Evolutionary conservation across 257 asterid species (phyloP), one percentile per base, ranked within the genome.

Genomic region (Przewalskia tangutica): DNA sequence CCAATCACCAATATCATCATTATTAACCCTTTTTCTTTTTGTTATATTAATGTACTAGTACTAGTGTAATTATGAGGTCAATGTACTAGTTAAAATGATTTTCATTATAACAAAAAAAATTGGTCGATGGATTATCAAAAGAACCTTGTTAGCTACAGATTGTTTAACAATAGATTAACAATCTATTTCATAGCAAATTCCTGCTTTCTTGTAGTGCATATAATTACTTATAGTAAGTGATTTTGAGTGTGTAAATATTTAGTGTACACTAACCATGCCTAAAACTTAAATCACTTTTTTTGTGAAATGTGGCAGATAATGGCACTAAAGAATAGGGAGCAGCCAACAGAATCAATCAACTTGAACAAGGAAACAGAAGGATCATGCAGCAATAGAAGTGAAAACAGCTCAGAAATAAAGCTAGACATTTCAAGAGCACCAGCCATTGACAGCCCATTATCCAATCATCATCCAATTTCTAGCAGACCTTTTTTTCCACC

Each of bases 291-390:
- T 23, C 1, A 2, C n/a, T 46, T 17, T 34, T 51, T 6, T 5
- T 0, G 4, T 10, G 1, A 48, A 42, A 32, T 70, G 62, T 34
- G 60, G 87, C 93, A 95, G 99, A 90, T 95, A 85, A 18, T 90
- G 94, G 96, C 93, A 86, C 90, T 95, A 84, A 95, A 94, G 88
- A 90, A 86, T n/a, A 92, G 90, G 88, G 99, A 95, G 32, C 83
- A 81, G 83, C 92, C 98, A 84, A 92, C 95, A 18, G 98, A 91
- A 65, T 91, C 97, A 13, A 95, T 95, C 85, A 95, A 93, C 88
- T 95, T 95, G 83, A 93, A 95, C 97, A 95, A 93, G 77, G 99
- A 95, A 85, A 95, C 98, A 83, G 98, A 95, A 88, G 98, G 97
- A 0, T 94, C 97, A 6, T 86, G 93, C 94, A 94, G 97, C 64